Conservation (phyloP, 345 rosid genomes). For the Sisymbrium altissimum region DNA sequence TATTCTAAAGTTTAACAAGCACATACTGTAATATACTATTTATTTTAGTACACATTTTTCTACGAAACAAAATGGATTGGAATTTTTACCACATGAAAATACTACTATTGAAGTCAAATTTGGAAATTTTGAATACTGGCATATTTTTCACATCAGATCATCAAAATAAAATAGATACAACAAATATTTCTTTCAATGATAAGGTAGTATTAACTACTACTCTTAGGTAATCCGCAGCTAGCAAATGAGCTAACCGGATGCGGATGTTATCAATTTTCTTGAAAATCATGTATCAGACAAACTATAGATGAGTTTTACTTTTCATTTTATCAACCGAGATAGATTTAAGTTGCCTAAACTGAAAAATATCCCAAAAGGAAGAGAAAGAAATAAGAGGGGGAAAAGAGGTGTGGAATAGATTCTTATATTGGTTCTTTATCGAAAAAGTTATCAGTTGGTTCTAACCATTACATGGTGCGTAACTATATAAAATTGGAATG, state of each 20-base stretch:
- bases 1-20: too few species aligned
- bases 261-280: neutral
- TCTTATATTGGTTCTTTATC: constrained; percentile 5
- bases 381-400: neutral
- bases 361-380: neutral
- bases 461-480: neutral
- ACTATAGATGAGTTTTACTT: neutral
- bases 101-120: too few species aligned
- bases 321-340: neutral
- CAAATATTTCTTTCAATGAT: neutral
- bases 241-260: neutral
- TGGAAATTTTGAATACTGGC: neutral
- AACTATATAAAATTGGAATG: neutral
- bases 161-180: neutral
- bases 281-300: neutral
- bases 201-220: neutral
- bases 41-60: too few species aligned
- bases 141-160: neutral
- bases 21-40: too few species aligned
- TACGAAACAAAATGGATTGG: too few species aligned
- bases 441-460: neutral
- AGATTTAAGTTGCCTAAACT: neutral
- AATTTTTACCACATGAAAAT: too few species aligned
- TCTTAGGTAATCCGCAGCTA: neutral
- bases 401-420: neutral